Conservation (phyloP, 345 rosid genomes). For the Dipteronia sinensis region DNA sequence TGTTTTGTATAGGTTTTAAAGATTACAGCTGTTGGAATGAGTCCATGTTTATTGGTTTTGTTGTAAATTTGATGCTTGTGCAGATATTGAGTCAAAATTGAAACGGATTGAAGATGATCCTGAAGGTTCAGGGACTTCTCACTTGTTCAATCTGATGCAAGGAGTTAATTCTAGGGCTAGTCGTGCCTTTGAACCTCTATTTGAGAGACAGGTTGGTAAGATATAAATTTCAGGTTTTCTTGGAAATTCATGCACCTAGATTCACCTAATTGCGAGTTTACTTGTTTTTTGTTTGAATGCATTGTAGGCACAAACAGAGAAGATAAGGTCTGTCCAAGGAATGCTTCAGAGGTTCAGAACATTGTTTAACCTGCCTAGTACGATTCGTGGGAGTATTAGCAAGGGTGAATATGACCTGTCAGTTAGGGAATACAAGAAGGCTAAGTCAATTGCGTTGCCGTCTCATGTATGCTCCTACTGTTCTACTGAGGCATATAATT, state of each 20-base stretch:
- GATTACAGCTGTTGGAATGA: not conserved
- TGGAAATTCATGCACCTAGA: slow-evolving; percentile 7
- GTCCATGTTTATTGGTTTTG: slow-evolving; percentile 22
- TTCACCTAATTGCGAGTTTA: not conserved
- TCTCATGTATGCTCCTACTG: slow-evolving; percentile 67
- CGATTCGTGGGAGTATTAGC: slow-evolving; percentile 86
- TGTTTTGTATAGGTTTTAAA: not conserved
- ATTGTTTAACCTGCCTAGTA: slow-evolving; percentile 92
- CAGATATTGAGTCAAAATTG: slow-evolving; percentile 94
- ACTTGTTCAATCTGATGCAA: slow-evolving; percentile 75
- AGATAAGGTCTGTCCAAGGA: slow-evolving; percentile 97
- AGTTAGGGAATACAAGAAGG: slow-evolving; percentile 97
- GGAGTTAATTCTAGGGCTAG: slow-evolving; percentile 79
- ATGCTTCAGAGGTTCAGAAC: slow-evolving; percentile 98
- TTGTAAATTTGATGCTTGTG: slow-evolving; percentile 23
- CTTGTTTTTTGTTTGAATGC: slow-evolving; percentile 24
- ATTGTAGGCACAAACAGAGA: slow-evolving; percentile 94
- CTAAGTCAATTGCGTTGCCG: slow-evolving; percentile 94
- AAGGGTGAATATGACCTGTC: slow-evolving; percentile 98
- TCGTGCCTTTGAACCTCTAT: slow-evolving; percentile 90
- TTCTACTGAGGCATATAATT: not conserved
- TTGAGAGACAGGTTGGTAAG: slow-evolving; percentile 91
- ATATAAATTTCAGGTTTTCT: slow-evolving; percentile 15
- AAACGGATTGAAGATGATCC: slow-evolving; percentile 96
- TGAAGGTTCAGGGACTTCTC: slow-evolving; percentile 94